phyloP scores from a whole-genome alignment of 441 rosid genomes.

The Manihot esculenta region DNA sequence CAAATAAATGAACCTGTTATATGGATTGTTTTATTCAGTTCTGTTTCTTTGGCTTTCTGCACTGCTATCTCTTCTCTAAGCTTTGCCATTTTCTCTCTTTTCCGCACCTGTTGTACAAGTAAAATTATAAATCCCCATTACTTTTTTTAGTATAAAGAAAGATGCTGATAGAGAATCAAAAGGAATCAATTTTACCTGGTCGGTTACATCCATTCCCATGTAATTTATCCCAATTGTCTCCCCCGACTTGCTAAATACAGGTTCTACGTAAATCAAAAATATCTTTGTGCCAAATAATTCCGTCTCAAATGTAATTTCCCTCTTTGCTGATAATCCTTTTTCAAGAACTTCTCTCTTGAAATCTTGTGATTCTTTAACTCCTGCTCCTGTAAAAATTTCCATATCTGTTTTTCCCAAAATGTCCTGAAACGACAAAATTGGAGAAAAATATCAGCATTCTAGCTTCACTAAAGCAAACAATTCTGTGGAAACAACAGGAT shows the following conservation, averaged over 20 bases:
- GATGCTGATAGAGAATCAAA: constrained; percentile 5
- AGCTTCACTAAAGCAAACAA: constrained; percentile 11
- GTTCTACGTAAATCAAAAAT: constrained; percentile 88
- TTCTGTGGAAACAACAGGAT: not conserved
- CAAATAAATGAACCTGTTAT: constrained; percentile 66
- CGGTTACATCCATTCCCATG: constrained; percentile 97
- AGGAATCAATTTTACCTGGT: constrained; percentile 56
- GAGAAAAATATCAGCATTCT: constrained; percentile 5
- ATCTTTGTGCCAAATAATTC: constrained; percentile 84
- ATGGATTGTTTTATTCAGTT: constrained; percentile 88
- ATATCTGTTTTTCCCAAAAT: constrained; percentile 87
- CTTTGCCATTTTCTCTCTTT: constrained; percentile 82
- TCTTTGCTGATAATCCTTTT: constrained; percentile 82
- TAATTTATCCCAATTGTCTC: constrained; percentile 92
- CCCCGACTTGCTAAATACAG: constrained; percentile 82
- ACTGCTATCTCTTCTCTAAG: constrained; percentile 96
- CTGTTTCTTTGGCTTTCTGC: constrained; percentile 94
- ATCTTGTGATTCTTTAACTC: constrained; percentile 92
- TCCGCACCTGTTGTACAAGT: constrained; percentile 53
- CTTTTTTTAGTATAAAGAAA: constrained; percentile 3
- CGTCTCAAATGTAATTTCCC: constrained; percentile 90
- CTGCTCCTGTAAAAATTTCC: constrained; percentile 86
- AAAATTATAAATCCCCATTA: constrained; percentile 16
- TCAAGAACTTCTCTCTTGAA: constrained; percentile 90
- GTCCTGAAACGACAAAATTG: constrained; percentile 50